These are phyloP conservation scores for Begonia masoniana DNA, from an alignment of 306 rosid species.

Conservation along the genomic window DNA sequence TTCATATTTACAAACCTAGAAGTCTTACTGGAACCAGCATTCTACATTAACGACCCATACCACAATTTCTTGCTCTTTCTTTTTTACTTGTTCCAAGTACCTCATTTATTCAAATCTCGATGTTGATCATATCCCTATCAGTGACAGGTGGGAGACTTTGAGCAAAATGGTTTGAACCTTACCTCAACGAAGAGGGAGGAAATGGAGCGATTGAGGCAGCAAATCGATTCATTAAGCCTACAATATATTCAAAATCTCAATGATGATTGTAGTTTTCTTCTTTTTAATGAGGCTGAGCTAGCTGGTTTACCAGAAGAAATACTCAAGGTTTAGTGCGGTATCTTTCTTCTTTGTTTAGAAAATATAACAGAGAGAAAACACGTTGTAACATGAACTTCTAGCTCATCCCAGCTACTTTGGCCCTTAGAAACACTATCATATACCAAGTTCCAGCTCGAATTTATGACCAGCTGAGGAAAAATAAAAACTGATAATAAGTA, in stretches of 20 bases:
- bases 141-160: conserved; percentile 99
- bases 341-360: conserved; percentile 2
- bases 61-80: not conserved
- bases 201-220: conserved; percentile 50
- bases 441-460: too few species aligned
- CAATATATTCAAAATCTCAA: conserved; percentile 65
- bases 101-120: conserved; percentile 16
- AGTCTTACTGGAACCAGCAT: too few species aligned
- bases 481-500: too few species aligned
- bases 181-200: conserved; percentile 78
- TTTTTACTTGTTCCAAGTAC: too few species aligned
- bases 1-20: not conserved
- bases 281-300: conserved; percentile 50
- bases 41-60: not conserved
- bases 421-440: too few species aligned
- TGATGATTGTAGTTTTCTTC: conserved; percentile 47
- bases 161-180: conserved; percentile 85
- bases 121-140: conserved; percentile 68
- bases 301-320: conserved; percentile 73
- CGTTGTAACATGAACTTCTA: too few species aligned
- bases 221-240: conserved; percentile 65
- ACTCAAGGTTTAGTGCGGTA: conserved; percentile 43
- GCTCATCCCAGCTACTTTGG: too few species aligned
- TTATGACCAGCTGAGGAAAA: too few species aligned
- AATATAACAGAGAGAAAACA: too few species aligned